Conservation (phyloP, 2,329 filamentous ascomycete genomes). For the Aspergillus novoparasiticus region DNA sequence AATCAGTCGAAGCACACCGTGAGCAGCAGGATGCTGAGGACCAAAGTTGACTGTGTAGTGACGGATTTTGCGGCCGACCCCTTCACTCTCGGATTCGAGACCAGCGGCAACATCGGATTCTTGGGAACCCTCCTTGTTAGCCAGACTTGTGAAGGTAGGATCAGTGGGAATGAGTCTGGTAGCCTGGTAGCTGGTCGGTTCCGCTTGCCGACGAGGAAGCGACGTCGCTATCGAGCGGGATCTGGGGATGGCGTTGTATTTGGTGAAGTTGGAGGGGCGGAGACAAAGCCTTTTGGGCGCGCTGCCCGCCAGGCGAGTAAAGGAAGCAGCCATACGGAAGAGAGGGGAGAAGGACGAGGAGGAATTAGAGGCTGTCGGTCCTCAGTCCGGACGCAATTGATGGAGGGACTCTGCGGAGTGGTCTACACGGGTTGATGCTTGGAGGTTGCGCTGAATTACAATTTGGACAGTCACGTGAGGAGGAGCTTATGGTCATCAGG, state of each 20-base stretch:
- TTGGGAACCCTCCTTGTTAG: conserved; percentile 45
- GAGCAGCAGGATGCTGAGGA: conserved; percentile 95
- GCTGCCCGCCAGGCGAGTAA: conserved; percentile 62
- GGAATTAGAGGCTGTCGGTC: conserved; percentile 30
- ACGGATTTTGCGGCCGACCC: conserved; percentile 76
- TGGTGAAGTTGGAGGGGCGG: conserved; percentile 51
- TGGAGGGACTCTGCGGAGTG: conserved; percentile 35
- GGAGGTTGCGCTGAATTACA: conserved; percentile 37
- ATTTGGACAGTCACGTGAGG: conserved; percentile 40
- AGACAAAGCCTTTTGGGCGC: conserved; percentile 62
- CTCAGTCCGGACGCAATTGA: conserved; percentile 42
- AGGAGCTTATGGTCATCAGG: conserved; percentile 38
- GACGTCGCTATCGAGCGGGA: conserved; percentile 60
- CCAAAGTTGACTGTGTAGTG: conserved; percentile 99
- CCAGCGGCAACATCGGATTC: conserved; percentile 45
- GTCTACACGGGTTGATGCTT: conserved; percentile 32
- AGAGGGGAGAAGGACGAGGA: conserved; percentile 22
- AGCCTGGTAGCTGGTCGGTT: conserved; percentile 50
- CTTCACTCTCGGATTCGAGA: conserved; percentile 49
- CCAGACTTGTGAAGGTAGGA: conserved; percentile 53
- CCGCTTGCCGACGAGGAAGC: conserved; percentile 55
- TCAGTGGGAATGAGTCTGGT: conserved; percentile 62
- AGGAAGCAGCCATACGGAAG: conserved; percentile 60
- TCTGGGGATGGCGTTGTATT: conserved; percentile 46
- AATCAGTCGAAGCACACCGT: conserved; percentile 96